Evolutionary conservation across 1,284 basidiomycete genomes (phyloP).

Genomic region (Cutaneotrichosporon cyanovorans): DNA sequence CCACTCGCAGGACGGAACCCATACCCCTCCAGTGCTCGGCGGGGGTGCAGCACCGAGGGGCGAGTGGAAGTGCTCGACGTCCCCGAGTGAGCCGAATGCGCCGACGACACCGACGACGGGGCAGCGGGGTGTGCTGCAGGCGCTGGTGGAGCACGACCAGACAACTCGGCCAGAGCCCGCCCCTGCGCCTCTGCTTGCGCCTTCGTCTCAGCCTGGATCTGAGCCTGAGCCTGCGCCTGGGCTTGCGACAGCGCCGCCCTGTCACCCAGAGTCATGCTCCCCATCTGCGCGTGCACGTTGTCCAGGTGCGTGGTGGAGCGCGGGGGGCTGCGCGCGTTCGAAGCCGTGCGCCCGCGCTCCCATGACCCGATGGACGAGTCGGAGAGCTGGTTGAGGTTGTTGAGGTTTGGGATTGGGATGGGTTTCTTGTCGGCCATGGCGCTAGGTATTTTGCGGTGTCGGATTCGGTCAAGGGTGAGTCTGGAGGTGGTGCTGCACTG

Average conservation of each 20-base stretch:
- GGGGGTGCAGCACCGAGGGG: slow-evolving; percentile 13
- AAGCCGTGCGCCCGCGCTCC: slow-evolving; percentile 34
- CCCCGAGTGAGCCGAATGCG: background rate
- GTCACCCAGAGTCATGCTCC: slow-evolving; percentile 2
- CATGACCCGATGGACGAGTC: slow-evolving; percentile 43
- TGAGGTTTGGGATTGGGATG: slow-evolving; percentile 24
- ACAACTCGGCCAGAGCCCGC: no score
- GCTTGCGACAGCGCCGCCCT: background rate
- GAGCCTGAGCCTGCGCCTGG: no score
- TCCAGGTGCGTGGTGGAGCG: slow-evolving; percentile 22
- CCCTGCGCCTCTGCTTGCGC: no score
- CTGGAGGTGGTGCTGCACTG: no score
- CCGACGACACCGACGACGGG: background rate
- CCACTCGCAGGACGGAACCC: slow-evolving; percentile 67
- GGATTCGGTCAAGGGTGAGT: background rate
- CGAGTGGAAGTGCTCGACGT: background rate
- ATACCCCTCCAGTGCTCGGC: slow-evolving; percentile 58
- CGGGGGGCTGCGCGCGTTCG: slow-evolving; percentile 37
- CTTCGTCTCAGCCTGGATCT: no score
- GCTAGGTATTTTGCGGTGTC: background rate
- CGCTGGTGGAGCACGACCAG: background rate
- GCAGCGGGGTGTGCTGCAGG: slow-evolving; percentile 1
- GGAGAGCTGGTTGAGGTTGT: slow-evolving; percentile 34
- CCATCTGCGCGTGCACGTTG: slow-evolving; percentile 3
- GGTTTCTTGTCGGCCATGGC: slow-evolving; percentile 5